Evolutionary conservation across 2,329 filamentous ascomycete species (phyloP), one percentile per base, ranked within the genome.

Genomic region (Aspergillus sp.): DNA sequence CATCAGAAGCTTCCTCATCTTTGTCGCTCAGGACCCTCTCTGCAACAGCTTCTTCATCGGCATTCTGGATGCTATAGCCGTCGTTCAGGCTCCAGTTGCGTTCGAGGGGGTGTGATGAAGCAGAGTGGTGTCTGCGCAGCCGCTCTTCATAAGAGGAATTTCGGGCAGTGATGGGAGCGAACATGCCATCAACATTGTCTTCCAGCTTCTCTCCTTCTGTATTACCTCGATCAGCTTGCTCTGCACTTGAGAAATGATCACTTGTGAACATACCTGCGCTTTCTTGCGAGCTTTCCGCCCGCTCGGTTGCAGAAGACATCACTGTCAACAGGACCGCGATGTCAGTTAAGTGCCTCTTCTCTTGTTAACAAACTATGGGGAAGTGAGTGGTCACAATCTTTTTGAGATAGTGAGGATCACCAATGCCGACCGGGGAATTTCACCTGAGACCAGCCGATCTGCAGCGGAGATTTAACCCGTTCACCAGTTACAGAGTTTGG

Each of bases 41-140:
- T 11, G 11, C 41, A 23, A 59, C 50, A 41, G 68, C 59, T 53
- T 75, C 62, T 62, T 71, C 64, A 53, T 73, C 64, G 4, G 64
- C 66, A 4, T 64, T 64, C 42, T 61, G 57, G 52, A 60, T 67
- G 67, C 68, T 72, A 63, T 68, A 70, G 57, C 75, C 75, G 54
- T 77, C 74, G 58, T 73, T 77, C 57, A 74, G 57, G 13, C 74
- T 77, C 70, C 73, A 75, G 41, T 66, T 71, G 25, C 69, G 72
- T 47, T 76, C 71, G 8, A 75, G 52, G 15, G 67, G 66, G n/a
- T 66, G 67, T 13, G 71, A 73, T 3, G 64, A 51, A 42, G 62
- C 67, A 2, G 68, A 69, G 8, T 64, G 64, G 42, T 66, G 51
- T 47, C 60, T 69, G 23, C 66, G 66, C 39, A 71, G 51, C 6